Conservation (phyloP, 257 asterid genomes). For the Solanum bulbocastanum region DNA sequence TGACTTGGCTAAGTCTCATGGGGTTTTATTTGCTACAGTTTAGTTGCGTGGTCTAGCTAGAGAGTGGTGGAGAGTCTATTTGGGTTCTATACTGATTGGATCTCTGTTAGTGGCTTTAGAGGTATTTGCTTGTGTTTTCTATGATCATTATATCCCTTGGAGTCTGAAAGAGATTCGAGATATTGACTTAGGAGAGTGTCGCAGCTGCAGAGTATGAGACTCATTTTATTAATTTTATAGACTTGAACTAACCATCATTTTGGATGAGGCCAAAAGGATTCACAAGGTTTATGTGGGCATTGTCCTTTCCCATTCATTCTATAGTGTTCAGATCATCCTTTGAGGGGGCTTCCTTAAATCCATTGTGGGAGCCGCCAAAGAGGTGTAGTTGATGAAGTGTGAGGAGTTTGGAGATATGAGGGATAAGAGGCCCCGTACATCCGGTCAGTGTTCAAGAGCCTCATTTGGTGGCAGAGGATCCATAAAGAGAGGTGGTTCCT, state of each 20-base stretch:
- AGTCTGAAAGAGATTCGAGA: neutral
- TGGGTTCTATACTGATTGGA: neutral
- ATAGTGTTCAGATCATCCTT: neutral
- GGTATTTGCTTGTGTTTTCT: neutral
- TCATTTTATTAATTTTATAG: no score
- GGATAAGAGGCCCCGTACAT: neutral
- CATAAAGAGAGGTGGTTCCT: neutral
- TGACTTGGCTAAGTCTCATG: neutral
- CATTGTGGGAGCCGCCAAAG: neutral
- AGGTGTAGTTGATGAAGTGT: neutral
- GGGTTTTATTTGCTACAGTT: neutral
- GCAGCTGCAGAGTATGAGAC: neutral
- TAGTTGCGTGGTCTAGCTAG: neutral
- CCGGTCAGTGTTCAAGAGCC: neutral
- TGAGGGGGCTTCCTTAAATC: neutral
- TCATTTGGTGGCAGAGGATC: neutral
- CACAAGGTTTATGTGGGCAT: neutral
- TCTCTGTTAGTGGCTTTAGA: neutral
- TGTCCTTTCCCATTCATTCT: neutral
- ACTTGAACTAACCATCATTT: neutral
- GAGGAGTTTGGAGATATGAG: neutral
- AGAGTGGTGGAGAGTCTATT: neutral
- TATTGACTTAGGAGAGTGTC: neutral
- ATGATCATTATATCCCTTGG: neutral
- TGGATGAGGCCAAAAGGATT: neutral